Percentiles rank a stretch among this genome's conserved stretches.
Conservation (phyloP, 1,139 yeast genomes). For the Yamadazyma siamensis region DNA sequence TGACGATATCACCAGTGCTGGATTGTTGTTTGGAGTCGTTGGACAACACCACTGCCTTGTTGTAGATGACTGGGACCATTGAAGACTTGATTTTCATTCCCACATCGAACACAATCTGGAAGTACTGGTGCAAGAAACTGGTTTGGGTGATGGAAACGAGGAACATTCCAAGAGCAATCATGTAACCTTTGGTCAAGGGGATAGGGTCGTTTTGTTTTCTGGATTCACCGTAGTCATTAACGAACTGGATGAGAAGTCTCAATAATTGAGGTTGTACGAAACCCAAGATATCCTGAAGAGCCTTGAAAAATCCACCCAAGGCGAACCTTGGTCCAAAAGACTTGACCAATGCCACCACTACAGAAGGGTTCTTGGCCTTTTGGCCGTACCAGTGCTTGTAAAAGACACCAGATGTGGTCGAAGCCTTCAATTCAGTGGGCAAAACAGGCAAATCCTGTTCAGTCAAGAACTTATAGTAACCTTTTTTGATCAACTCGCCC, state of each 20-base stretch:
- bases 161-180: slow-evolving; percentile 84
- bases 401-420: slow-evolving; percentile 47
- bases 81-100: slow-evolving; percentile 90
- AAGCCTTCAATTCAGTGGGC: slow-evolving; percentile 62
- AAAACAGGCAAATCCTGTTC: slow-evolving; percentile 80
- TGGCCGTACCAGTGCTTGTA: slow-evolving; percentile 58
- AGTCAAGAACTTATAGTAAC: slow-evolving; percentile 68
- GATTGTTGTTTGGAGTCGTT: slow-evolving; percentile 78
- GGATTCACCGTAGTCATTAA: slow-evolving; percentile 64
- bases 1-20: slow-evolving; percentile 95
- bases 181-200: slow-evolving; percentile 76
- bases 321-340: slow-evolving; percentile 73
- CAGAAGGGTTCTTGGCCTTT: slow-evolving; percentile 51
- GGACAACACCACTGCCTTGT: slow-evolving; percentile 76
- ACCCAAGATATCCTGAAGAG: slow-evolving; percentile 73
- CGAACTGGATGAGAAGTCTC: slow-evolving; percentile 73
- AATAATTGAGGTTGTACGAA: slow-evolving; percentile 89
- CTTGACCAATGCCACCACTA: slow-evolving; percentile 56
- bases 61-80: slow-evolving; percentile 73
- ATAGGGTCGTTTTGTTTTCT: slow-evolving; percentile 30
- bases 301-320: slow-evolving; percentile 76
- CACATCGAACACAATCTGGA: slow-evolving; percentile 80
- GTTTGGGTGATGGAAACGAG: slow-evolving; percentile 80
- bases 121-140: slow-evolving; percentile 84
- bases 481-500: slow-evolving; percentile 84